Evolutionary conservation across 192 early-diverging fungal species (phyloP).

Genomic region (Coemansia sp.): DNA sequence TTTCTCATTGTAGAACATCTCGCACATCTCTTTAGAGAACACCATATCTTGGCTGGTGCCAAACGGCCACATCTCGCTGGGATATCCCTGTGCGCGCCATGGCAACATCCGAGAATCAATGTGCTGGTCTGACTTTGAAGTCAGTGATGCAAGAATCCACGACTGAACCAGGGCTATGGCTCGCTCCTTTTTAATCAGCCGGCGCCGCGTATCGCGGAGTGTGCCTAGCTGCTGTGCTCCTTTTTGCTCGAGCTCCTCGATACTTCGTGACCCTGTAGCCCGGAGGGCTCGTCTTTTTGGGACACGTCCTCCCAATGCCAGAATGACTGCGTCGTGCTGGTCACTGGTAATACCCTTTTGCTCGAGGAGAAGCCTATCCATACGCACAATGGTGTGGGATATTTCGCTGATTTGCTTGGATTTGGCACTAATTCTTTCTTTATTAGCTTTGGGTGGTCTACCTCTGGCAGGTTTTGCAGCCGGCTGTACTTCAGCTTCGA

Average conservation of each 20-base stretch:
- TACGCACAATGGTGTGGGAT: conserved; percentile 11
- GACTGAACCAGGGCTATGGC: conserved; percentile 41
- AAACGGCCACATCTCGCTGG: conserved; percentile 15
- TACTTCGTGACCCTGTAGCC: conserved; percentile 3
- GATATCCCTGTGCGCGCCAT: not conserved
- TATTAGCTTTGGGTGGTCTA: not conserved
- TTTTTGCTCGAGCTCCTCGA: conserved; percentile 17
- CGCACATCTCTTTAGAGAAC: conserved; percentile 21
- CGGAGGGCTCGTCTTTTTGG: conserved; percentile 6
- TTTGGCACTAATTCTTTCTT: conserved; percentile 3
- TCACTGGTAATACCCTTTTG: conserved; percentile 22
- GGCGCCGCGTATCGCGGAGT: conserved; percentile 35
- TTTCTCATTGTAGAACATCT: conserved; percentile 38
- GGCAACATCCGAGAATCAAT: not conserved
- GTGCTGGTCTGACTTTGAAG: not conserved
- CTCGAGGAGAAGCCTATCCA: conserved; percentile 23
- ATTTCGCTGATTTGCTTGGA: conserved; percentile 1
- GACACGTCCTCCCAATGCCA: conserved; percentile 9
- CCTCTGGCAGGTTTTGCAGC: not conserved
- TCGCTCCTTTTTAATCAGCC: conserved; percentile 53
- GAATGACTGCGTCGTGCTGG: conserved; percentile 23
- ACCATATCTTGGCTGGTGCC: conserved; percentile 10
- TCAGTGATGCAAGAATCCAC: conserved; percentile 37
- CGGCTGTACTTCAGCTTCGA: not conserved
- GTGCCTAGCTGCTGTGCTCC: conserved; percentile 17